A percentile compares a stretch with the other conserved stretches of the same genome.
Conservation (phyloP, 768 basidiomycete genomes). For the Sporobolomyces pararoseus region DNA sequence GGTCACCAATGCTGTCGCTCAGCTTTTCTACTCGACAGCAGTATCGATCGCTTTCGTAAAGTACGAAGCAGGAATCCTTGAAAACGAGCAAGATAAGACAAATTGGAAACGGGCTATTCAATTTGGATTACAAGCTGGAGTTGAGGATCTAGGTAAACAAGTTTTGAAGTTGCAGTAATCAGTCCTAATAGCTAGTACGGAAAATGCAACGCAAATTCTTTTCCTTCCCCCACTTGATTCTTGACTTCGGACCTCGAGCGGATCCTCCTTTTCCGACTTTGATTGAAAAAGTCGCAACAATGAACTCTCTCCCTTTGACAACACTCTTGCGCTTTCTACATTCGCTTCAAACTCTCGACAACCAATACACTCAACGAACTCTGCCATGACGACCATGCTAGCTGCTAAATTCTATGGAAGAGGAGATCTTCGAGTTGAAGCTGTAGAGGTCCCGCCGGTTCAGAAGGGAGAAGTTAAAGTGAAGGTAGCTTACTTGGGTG, state of each 20-base stretch:
- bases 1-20: background rate
- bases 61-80: conserved; percentile 5
- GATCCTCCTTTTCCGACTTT: too few species aligned
- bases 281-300: too few species aligned
- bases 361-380: background rate
- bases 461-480: conserved; percentile 50
- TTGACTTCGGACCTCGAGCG: background rate
- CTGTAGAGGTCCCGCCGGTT: conserved; percentile 50
- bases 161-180: conserved; percentile 1
- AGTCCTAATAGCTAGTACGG: background rate
- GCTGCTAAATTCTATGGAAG: conserved; percentile 54
- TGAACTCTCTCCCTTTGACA: too few species aligned
- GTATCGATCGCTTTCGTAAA: conserved; percentile 21
- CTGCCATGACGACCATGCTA: conserved; percentile 47
- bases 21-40: conserved; percentile 16
- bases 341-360: background rate
- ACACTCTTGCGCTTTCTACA: background rate
- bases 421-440: conserved; percentile 54
- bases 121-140: conserved; percentile 18
- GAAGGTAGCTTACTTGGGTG: conserved; percentile 44
- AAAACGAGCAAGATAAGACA: conserved; percentile 11
- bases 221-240: background rate
- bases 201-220: background rate
- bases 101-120: conserved; percentile 12
- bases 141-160: conserved; percentile 17